Base-by-base conservation (phyloP, 2,329 filamentous ascomycete genomes). In the Fusarium aywerte region DNA sequence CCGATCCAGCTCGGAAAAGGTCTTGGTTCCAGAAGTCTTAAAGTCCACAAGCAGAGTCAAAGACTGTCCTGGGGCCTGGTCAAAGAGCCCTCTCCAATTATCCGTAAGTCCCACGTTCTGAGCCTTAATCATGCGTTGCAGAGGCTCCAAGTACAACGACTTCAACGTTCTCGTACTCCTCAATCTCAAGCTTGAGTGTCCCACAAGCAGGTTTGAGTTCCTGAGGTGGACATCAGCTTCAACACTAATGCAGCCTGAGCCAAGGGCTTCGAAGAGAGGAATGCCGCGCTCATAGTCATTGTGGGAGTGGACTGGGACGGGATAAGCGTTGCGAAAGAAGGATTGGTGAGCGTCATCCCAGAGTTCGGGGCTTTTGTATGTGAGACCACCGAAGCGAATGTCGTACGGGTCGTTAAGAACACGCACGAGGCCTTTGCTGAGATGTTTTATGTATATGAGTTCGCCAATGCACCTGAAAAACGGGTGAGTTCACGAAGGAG, bases 381-480 rank as follows among this genome's bases (percentile, higher is more conserved):
- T 64, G 11, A 64, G 54, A 8, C 31, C 29, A 4, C 36, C 47
- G 12, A 64, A 64, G 11, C 60, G 54, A 4, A 64, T 27, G 13
- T 64, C 61, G 25, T 59, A 64, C n/a, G 61, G 60, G 13, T 64
- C 61, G 27, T 65, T 65, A 3, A 53, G n/a, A 5, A 64, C 40
- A 15, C 60, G 45, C 3, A 8, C 18, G n/a, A 60, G 15, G 7
- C 45, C 36, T 5, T 15, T 51, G 11, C 32, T 32, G 3, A 62
- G 35, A 3, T 25, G 23, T 12, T 44, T n/a, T 4, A 64, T 65
- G 6, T 39, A 65, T 11, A 42, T 16, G 7, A 64, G 48, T 23
- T 64, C 44, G 15, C 21, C 38, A 16, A 65, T 25, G 1, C 40
- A 53, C 11, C 61, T 64, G 5, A 12, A 11, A 0, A 13, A 3